A percentile compares a stretch with the other conserved stretches of the same genome.
phyloP scores from a whole-genome alignment of 1,284 basidiomycete genomes.

The Trichosporon sp. region DNA sequence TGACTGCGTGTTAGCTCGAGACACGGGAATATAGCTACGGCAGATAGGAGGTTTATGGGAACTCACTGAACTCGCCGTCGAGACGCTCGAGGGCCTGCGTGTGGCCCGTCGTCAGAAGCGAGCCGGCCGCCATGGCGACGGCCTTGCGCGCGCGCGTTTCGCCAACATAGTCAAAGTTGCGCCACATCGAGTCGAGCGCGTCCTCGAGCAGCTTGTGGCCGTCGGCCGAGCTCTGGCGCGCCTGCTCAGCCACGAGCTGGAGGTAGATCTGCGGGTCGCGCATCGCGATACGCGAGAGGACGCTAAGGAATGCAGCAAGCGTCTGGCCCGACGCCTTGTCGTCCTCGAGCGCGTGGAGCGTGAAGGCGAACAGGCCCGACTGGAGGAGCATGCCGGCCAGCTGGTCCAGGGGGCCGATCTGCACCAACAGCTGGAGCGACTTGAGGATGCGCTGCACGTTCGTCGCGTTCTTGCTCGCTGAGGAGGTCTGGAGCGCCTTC shows the following conservation, averaged over 20 bases:
- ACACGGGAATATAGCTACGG: conserved; percentile 66
- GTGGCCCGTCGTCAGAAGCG: conserved; percentile 65
- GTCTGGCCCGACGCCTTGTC: conserved; percentile 54
- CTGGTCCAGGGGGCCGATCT: conserved; percentile 38
- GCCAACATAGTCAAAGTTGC: conserved; percentile 57
- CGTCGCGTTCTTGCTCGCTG: conserved; percentile 36
- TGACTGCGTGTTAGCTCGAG: conserved; percentile 59
- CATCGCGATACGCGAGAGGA: conserved; percentile 51
- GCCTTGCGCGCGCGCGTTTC: conserved; percentile 53
- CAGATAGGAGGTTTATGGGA: neutral
- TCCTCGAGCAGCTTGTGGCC: conserved; percentile 48
- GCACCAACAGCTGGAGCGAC: conserved; percentile 45
- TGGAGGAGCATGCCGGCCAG: conserved; percentile 48
- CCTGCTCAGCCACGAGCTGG: conserved; percentile 48
- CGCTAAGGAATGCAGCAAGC: conserved; percentile 50
- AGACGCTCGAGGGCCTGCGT: conserved; percentile 67
- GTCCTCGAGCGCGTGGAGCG: conserved; percentile 52
- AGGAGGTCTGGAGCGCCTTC: conserved; percentile 40
- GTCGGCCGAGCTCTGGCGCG: conserved; percentile 37
- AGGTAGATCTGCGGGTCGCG: conserved; percentile 49
- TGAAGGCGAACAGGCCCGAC: conserved; percentile 50
- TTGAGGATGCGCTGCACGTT: conserved; percentile 40
- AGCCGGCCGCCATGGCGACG: conserved; percentile 54
- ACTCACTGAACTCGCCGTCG: conserved; percentile 55
- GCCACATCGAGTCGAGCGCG: conserved; percentile 55